A percentile compares a stretch with the other conserved stretches of the same genome.
Conservation (phyloP, 257 asterid genomes). For the Ehretia macrophylla region DNA sequence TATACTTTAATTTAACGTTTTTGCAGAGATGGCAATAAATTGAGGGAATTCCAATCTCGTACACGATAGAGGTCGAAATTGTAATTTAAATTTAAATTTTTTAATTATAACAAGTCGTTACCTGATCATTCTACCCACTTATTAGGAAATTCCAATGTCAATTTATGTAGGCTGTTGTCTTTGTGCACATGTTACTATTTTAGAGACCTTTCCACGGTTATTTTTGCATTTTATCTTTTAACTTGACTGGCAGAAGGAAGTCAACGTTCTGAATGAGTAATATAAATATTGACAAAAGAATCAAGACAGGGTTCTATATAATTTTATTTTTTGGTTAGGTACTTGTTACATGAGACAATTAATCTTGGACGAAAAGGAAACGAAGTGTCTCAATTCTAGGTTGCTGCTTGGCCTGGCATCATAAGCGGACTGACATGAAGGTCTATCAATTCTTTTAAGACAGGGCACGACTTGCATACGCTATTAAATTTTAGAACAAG, state of each 20-base stretch:
- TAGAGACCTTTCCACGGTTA: not conserved
- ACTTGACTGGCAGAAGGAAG: not conserved
- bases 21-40: too few relatives aligned
- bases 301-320: too few relatives aligned
- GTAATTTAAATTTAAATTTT: too few relatives aligned
- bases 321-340: not conserved
- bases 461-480: too few relatives aligned
- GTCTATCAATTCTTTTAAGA: too few relatives aligned
- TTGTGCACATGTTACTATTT: slow-evolving; percentile 14
- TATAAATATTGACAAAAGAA: not conserved
- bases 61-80: too few relatives aligned
- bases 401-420: too few relatives aligned
- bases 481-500: too few relatives aligned
- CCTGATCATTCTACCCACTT: too few relatives aligned
- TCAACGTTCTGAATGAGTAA: not conserved
- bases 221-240: not conserved
- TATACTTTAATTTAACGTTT: not conserved
- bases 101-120: too few relatives aligned
- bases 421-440: too few relatives aligned
- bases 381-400: not conserved
- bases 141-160: not conserved
- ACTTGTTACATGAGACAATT: not conserved
- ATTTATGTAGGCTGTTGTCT: slow-evolving; percentile 18
- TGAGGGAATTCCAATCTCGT: too few relatives aligned
- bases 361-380: not conserved